A percentile compares a stretch with the other conserved stretches of the same genome.
Conservation (phyloP, 2,329 filamentous ascomycete species). For the Venturia nashicola region DNA sequence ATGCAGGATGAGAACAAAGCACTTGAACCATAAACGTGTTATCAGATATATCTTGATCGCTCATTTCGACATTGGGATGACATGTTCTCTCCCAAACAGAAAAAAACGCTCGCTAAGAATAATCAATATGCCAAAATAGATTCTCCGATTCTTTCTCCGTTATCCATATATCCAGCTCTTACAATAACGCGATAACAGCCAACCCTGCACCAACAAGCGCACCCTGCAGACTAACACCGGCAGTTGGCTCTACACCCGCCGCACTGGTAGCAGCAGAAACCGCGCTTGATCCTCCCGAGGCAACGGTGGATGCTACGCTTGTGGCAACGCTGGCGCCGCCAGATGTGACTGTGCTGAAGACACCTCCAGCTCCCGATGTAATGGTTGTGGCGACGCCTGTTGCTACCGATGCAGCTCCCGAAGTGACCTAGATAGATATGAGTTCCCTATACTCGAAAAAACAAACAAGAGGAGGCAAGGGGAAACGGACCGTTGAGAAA, state of each 20-base stretch:
- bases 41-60: no score
- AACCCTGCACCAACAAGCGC: not conserved
- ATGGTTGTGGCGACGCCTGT: not conserved
- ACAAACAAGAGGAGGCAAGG: not conserved
- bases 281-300: not conserved
- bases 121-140: not conserved
- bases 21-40: no score
- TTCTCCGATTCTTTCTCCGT: not conserved
- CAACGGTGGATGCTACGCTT: not conserved
- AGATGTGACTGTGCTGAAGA: constrained; percentile 7
- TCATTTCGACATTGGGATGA: not conserved
- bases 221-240: not conserved
- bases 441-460: not conserved
- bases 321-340: not conserved
- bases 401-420: not conserved
- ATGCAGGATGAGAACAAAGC: no score
- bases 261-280: not conserved
- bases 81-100: not conserved
- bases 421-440: not conserved
- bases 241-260: not conserved
- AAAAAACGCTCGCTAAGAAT: not conserved
- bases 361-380: constrained; percentile 7
- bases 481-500: not conserved
- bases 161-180: not conserved
- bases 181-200: constrained; percentile 5